Base-by-base conservation (phyloP, 768 basidiomycete genomes). In the Suillus americanus region DNA sequence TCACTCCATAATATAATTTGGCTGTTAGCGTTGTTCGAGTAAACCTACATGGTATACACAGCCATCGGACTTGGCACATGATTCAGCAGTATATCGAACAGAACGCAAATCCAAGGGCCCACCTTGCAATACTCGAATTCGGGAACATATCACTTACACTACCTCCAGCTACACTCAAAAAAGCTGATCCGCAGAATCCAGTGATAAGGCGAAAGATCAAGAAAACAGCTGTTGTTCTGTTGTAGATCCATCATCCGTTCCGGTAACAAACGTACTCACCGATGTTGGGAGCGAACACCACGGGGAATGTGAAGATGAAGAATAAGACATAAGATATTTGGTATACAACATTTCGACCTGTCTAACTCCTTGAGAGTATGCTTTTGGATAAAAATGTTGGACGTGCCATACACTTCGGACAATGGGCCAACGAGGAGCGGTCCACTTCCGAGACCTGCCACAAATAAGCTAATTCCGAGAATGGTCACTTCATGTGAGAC, bases 281-380 rank as follows among this genome's bases (percentile, higher is more conserved):
- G 28, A 86, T 81, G 68, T 91, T 80, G 4, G 86, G 87, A 1
- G 90, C 83, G 65, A 94, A 93, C 1, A 90, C 89, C 7, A 91
- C 86, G 0, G 90, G 89, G 70, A 88, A 89, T 23, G 87, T 85
- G 62, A 89, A 82, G 1, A 84, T 70, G 69, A 90, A 85, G 72
- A 91, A 88, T 5, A 85, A 67, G 1, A 77, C 66, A 66, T 89
- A 92, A 0, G 89, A 88, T 3, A 81, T 68, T 14, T 81, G 79
- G 71, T 94, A 92, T 14, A 92, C 82, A 48, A 81, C 72, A 62
- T 85, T 87, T 54, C 88, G 79, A 2, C 92, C 91, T 69, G 87
- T 43, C 40, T 3, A 45, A n/a, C 16, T 35, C 9, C 25, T 35
- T 55, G 48, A 43, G 18, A 1, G 18, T 28, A 33, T 9, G 28